Evolutionary conservation across 306 rosid species (phyloP), one percentile per base, ranked within the genome.

Genomic region (Medicago ruthenica): DNA sequence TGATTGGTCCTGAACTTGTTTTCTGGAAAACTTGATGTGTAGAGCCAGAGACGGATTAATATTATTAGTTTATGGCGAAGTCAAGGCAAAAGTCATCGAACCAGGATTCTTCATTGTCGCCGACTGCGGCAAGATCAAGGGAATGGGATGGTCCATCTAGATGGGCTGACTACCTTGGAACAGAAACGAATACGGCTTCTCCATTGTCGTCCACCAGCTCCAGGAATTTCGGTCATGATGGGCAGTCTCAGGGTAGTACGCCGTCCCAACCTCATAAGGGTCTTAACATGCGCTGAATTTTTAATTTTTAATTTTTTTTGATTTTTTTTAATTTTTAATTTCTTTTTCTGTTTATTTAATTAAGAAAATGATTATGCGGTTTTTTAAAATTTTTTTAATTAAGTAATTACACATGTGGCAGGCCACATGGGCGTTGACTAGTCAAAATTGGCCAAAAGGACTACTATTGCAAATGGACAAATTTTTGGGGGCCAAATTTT

Each of bases 141-240:
- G 98, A 90, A 22, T 86, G 84, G 90, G 95, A 93, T 44, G 99
- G 92, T 12, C 93, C 95, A 5, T 87, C 92, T 37, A 90, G 99
- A 86, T 95, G 99, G 99, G 86, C 89, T 8, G 99, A 92, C 61
- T 95, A 95, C 80, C 86, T 95, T 77, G 97, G 97, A 50, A 80
- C 91, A 1, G 97, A 92, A 61, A 45, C 58, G 34, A 97, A 92
- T 65, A 45, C 58, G 39, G 44, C 71, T 27, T 90, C 97, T 82
- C 96, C 96, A n/a, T 10, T 87, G 81, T 86, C 91, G 7, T 83
- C 89, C 45, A 83, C 70, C 79, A 88, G 88, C 83, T 83, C 95
- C 20, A 86, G 89, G 82, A 95, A 76, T 87, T 63, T 86, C 9
- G 85, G 63, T 70, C 76, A 77, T 76, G 98, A 95, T 48, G 91